Percentiles rank a stretch among this genome's conserved stretches.
Evolutionary conservation across 2,329 filamentous ascomycete species (phyloP).

Genomic region (Calonectria pseudoturangicola): DNA sequence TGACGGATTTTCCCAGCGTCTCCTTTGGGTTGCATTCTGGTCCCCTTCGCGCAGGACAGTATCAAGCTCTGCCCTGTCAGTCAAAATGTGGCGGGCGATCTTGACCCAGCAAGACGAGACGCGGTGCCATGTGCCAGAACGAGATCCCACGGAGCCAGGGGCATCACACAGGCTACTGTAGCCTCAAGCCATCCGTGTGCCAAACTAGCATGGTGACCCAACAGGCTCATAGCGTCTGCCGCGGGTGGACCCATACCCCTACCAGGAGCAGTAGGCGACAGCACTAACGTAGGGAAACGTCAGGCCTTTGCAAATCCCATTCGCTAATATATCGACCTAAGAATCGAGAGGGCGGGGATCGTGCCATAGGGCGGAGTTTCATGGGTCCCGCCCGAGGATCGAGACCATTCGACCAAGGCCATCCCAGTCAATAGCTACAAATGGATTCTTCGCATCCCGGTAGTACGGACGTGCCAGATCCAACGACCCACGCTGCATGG

Average conservation of each 20-base stretch:
- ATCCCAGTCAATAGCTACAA: constrained; percentile 42
- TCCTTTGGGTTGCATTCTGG: constrained; percentile 26
- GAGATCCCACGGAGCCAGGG: constrained; percentile 49
- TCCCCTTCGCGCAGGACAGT: constrained; percentile 29
- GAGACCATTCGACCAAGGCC: constrained; percentile 52
- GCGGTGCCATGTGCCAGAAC: constrained; percentile 50
- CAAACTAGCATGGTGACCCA: constrained; percentile 48
- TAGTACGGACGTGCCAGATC: constrained; percentile 52
- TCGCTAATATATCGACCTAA: constrained; percentile 48
- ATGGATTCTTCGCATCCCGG: constrained; percentile 52
- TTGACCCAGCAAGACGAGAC: constrained; percentile 43
- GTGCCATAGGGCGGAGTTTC: constrained; percentile 54
- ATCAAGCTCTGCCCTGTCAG: constrained; percentile 37
- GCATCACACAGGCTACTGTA: constrained; percentile 45
- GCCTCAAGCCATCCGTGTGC: constrained; percentile 55
- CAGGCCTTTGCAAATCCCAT: constrained; percentile 50
- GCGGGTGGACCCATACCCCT: constrained; percentile 40
- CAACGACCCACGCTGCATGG: constrained; percentile 45
- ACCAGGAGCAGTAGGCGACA: constrained; percentile 45
- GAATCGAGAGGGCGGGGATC: constrained; percentile 51
- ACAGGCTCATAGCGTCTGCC: constrained; percentile 47
- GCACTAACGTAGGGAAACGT: constrained; percentile 52
- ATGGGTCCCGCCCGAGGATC: constrained; percentile 46
- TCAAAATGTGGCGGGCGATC: constrained; percentile 45
- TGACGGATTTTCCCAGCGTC: not conserved